A percentile compares a stretch with the other conserved stretches of the same genome.
Conservation (phyloP, 83 land plant genomes). For the Thuja plicata region DNA sequence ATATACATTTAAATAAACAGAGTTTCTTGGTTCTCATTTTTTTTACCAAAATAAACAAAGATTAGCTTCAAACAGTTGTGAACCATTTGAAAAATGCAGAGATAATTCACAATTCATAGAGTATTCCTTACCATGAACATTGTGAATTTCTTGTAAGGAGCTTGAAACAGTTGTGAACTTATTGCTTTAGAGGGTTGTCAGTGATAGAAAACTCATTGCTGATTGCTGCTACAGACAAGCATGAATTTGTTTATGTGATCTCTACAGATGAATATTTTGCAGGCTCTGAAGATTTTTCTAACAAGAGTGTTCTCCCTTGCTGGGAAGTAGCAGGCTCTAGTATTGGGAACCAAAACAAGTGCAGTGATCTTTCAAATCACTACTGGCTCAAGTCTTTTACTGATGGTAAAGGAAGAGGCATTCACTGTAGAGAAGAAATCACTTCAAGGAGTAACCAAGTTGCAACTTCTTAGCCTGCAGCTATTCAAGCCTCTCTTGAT, state of each 20-base stretch:
- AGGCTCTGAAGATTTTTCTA: too few relatives aligned
- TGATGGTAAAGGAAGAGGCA: not conserved
- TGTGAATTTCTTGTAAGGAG: too few relatives aligned
- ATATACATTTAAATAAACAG: too few relatives aligned
- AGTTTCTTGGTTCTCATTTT: not conserved
- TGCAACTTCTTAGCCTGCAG: not conserved
- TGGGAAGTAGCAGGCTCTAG: conserved; percentile 70
- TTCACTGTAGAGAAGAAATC: not conserved
- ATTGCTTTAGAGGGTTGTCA: too few relatives aligned
- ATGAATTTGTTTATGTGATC: conserved; percentile 60
- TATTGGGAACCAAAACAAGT: conserved; percentile 41
- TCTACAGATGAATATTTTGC: conserved; percentile 33
- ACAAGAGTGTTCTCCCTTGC: conserved; percentile 38
- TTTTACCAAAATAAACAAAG: not conserved
- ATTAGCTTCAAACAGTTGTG: not conserved
- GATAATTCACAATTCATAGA: not conserved
- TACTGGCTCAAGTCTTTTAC: conserved; percentile 14
- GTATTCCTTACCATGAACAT: too few relatives aligned
- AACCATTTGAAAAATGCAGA: not conserved
- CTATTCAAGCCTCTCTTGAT: not conserved
- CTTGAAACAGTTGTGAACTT: too few relatives aligned
- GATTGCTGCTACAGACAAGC: conserved; percentile 57
- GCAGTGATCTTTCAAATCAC: conserved; percentile 19
- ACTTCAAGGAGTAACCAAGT: not conserved
- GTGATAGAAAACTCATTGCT: too few relatives aligned